Conservation (phyloP, 495 filamentous ascomycete genomes). For the Staphylotrichum longicolle region DNA sequence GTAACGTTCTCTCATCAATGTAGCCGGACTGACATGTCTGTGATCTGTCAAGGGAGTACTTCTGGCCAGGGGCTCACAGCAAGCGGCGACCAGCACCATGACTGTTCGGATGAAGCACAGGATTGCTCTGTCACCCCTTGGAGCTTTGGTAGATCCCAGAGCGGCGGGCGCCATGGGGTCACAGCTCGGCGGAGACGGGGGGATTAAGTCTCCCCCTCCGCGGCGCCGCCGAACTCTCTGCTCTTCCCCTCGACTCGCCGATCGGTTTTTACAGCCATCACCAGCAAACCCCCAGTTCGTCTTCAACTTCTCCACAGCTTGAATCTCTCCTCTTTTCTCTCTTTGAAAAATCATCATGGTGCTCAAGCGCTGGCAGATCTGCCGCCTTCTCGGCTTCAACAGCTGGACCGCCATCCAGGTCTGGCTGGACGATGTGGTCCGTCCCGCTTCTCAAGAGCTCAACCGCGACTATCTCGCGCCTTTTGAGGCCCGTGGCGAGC, state of each 20-base stretch:
- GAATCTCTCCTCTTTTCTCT: neutral
- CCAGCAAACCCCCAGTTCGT: neutral
- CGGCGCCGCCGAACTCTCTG: neutral
- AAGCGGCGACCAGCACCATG: too few relatives aligned
- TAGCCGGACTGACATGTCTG: too few relatives aligned
- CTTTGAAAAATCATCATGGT: neutral
- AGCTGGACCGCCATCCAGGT: constrained; percentile 7
- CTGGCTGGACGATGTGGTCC: neutral
- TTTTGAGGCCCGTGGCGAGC: neutral
- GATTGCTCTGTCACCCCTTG: too few relatives aligned
- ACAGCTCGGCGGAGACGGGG: neutral
- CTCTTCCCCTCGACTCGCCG: neutral
- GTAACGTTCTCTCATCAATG: too few relatives aligned
- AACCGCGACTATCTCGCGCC: neutral
- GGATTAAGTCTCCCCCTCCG: neutral
- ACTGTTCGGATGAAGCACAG: too few relatives aligned
- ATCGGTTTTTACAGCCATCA: neutral
- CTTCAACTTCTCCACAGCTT: neutral
- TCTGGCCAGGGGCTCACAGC: too few relatives aligned
- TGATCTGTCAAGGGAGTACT: too few relatives aligned
- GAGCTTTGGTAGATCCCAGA: neutral
- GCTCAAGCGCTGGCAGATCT: neutral
- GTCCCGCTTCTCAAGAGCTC: neutral
- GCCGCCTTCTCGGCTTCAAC: constrained; percentile 2
- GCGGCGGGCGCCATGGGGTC: neutral